Conservation (phyloP, 768 basidiomycete species). For the Xerocomus brunneocitrinus region DNA sequence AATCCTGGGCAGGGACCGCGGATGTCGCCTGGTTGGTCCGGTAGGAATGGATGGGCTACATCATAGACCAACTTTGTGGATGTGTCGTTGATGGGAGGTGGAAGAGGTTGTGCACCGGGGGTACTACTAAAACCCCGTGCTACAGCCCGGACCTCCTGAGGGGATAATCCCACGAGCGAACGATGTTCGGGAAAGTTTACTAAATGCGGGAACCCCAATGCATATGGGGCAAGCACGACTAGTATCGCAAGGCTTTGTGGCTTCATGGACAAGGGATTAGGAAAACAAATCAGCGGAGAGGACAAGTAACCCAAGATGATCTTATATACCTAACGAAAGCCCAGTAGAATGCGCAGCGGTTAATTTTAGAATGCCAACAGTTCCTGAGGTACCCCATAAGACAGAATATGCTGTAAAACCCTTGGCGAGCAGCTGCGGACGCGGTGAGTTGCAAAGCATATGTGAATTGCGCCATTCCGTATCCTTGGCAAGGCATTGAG, state of each 20-base stretch:
- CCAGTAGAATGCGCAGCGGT: neutral
- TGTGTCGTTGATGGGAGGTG: constrained; percentile 20
- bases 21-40: constrained; percentile 17
- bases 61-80: constrained; percentile 23
- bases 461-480: neutral
- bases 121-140: constrained; percentile 13
- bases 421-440: neutral
- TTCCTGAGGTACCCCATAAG: neutral
- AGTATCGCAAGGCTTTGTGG: constrained; percentile 5
- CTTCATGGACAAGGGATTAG: neutral
- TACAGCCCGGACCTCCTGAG: constrained; percentile 12
- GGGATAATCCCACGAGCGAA: constrained; percentile 20
- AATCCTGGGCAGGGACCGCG: constrained; percentile 25
- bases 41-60: constrained; percentile 12
- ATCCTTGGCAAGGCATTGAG: neutral
- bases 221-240: constrained; percentile 3
- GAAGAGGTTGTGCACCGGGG: constrained; percentile 21
- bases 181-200: constrained; percentile 16
- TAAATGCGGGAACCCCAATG: constrained; percentile 12
- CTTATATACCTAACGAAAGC: neutral
- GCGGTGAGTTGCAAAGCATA: neutral
- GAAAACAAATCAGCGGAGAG: neutral
- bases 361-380: neutral
- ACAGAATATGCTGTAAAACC: neutral
- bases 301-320: too few relatives aligned